Conservation (phyloP, 495 filamentous ascomycete species). For the Recurvomyces mirabilis region DNA sequence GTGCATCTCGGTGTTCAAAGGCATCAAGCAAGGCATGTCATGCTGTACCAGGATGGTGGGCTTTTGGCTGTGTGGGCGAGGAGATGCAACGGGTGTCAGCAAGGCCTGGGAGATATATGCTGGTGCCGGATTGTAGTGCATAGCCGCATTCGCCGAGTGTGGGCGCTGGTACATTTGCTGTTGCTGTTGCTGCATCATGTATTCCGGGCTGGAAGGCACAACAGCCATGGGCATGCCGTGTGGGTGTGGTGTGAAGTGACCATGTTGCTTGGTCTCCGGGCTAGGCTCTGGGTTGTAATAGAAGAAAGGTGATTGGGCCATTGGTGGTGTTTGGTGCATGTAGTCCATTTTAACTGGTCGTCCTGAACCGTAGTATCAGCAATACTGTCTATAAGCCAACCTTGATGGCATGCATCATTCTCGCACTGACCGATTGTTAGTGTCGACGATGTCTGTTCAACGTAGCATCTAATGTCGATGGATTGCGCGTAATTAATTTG, state of each 20-base stretch:
- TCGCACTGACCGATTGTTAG: background rate
- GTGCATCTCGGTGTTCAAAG: conserved; percentile 65
- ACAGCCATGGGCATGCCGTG: conserved; percentile 39
- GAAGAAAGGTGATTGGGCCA: conserved; percentile 75
- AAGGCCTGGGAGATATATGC: conserved; percentile 50
- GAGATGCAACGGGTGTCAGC: conserved; percentile 69
- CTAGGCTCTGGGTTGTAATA: conserved; percentile 78
- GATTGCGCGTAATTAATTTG: no score
- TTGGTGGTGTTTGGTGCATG: conserved; percentile 42
- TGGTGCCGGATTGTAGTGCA: conserved; percentile 24
- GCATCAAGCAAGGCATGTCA: conserved; percentile 46
- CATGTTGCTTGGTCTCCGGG: conserved; percentile 65
- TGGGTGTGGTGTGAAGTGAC: conserved; percentile 62
- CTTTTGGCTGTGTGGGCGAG: conserved; percentile 64
- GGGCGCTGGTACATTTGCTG: conserved; percentile 63
- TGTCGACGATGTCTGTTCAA: no score
- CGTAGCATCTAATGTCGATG: no score
- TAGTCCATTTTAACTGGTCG: conserved; percentile 34
- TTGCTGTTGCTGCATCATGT: conserved; percentile 25
- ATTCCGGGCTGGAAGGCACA: conserved; percentile 28
- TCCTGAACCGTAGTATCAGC: no score
- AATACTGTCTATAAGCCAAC: no score
- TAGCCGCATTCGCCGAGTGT: conserved; percentile 45
- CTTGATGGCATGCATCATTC: no score
- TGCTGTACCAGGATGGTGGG: conserved; percentile 60